Percentiles rank a stretch among this genome's conserved stretches.
Evolutionary conservation across 176 grass and related monocot genomes (phyloP).

Genomic region (Avena sativa): DNA sequence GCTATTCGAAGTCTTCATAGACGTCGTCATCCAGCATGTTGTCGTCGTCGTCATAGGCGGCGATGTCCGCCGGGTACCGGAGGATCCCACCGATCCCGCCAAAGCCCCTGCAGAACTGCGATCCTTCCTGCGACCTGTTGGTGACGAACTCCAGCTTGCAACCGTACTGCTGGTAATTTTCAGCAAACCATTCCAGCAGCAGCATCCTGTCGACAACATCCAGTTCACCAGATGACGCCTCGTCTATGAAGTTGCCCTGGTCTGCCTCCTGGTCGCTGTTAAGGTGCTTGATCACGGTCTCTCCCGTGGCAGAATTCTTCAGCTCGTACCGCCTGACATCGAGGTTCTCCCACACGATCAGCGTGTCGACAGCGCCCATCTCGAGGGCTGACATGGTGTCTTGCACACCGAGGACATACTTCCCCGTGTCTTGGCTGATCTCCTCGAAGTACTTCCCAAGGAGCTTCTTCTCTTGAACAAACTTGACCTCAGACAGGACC

Average conservation of each 20-base stretch:
- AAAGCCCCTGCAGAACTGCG: constrained; percentile 66
- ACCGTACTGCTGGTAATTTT: constrained; percentile 62
- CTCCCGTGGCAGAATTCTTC: constrained; percentile 54
- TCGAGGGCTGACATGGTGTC: constrained; percentile 66
- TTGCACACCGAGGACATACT: constrained; percentile 61
- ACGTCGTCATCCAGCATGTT: constrained; percentile 50
- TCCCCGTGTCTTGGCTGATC: constrained; percentile 66
- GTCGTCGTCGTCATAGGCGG: constrained; percentile 28
- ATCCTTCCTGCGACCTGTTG: constrained; percentile 70
- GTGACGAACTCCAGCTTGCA: constrained; percentile 67
- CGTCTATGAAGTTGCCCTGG: constrained; percentile 54
- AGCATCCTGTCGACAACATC: constrained; percentile 49
- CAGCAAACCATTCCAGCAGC: constrained; percentile 68
- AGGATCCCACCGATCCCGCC: constrained; percentile 68
- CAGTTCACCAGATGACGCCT: constrained; percentile 35
- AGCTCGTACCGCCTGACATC: constrained; percentile 60
- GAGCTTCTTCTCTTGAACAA: constrained; percentile 77
- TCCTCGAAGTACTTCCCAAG: constrained; percentile 73
- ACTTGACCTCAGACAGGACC: constrained; percentile 64
- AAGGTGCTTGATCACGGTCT: constrained; percentile 51
- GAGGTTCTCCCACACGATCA: constrained; percentile 75
- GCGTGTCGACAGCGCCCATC: constrained; percentile 57
- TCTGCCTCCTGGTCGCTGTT: constrained; percentile 50
- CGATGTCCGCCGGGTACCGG: constrained; percentile 55
- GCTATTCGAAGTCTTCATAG: constrained; percentile 59